A percentile compares a stretch with the other conserved stretches of the same genome.
Evolutionary conservation across 495 filamentous ascomycete species (phyloP).

Genomic region (Podospora pseudoanserina): DNA sequence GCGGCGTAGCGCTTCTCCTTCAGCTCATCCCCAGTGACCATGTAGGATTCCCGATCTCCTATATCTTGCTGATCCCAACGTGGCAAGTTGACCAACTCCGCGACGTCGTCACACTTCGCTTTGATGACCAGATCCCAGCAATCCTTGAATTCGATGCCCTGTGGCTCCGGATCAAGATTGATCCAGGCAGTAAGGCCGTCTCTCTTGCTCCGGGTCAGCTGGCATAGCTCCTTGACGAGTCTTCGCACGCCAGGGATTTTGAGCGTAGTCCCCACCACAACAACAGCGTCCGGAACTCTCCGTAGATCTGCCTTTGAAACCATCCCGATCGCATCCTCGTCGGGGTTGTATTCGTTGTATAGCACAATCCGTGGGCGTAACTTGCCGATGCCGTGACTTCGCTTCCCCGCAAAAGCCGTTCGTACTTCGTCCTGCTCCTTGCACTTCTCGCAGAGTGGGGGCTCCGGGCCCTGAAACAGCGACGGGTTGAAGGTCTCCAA

Average conservation of each 20-base stretch:
- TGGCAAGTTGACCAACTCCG: constrained; percentile 66
- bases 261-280: constrained; percentile 92
- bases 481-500: constrained; percentile 71
- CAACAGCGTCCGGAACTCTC: constrained; percentile 79
- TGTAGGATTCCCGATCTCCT: constrained; percentile 36
- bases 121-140: constrained; percentile 88
- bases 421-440: constrained; percentile 70
- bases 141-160: constrained; percentile 78
- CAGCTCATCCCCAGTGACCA: constrained; percentile 38
- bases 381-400: constrained; percentile 89
- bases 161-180: constrained; percentile 78
- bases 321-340: constrained; percentile 91
- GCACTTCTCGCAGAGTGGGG: constrained; percentile 79
- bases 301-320: constrained; percentile 81
- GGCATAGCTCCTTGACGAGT: constrained; percentile 87
- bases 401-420: constrained; percentile 72
- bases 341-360: constrained; percentile 96
- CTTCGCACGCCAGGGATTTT: constrained; percentile 90
- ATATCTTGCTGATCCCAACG: constrained; percentile 65
- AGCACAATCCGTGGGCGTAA: constrained; percentile 90
- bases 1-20: constrained; percentile 35
- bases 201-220: constrained; percentile 67
- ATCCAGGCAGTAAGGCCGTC: constrained; percentile 95
- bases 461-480: constrained; percentile 76
- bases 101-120: constrained; percentile 85